phyloP scores from a whole-genome alignment of 2,329 filamentous ascomycete species.

The Aspergillus transmontanensis region DNA sequence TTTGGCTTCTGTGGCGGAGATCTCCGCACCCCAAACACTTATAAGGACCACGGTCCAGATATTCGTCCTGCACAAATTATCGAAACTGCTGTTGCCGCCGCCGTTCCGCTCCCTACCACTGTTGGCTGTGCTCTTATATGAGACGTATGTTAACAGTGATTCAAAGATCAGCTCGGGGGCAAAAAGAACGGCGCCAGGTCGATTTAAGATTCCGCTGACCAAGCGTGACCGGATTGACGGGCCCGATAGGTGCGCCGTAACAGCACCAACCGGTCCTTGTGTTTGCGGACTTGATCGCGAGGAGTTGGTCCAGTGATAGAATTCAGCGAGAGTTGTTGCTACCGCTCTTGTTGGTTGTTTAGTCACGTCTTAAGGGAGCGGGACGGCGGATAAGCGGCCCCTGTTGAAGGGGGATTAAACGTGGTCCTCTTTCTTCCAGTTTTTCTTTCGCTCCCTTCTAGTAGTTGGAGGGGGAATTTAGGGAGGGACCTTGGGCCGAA shows the following conservation, averaged over 20 bases:
- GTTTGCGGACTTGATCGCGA: not conserved
- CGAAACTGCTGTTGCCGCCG: not conserved
- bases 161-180: not conserved
- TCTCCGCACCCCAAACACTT: not conserved
- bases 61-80: not conserved
- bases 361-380: slow-evolving; percentile 6
- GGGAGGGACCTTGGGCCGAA: not conserved
- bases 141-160: not conserved
- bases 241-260: not conserved
- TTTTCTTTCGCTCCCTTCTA: not conserved
- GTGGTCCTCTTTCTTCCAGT: not conserved
- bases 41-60: not conserved
- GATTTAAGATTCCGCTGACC: not conserved
- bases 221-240: not conserved
- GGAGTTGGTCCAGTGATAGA: not conserved
- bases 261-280: not conserved
- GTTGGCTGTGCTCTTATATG: not conserved
- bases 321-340: not conserved
- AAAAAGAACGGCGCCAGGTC: not conserved
- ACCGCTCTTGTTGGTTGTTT: not conserved
- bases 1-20: not conserved
- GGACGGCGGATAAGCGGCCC: slow-evolving; percentile 4
- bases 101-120: not conserved
- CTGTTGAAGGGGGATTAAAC: slow-evolving; percentile 7
- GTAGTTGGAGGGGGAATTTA: not conserved